Percentiles rank a stretch among this genome's conserved stretches.
Evolutionary conservation across 768 basidiomycete genomes (phyloP).

Genomic region (Tephrocybe sp.): DNA sequence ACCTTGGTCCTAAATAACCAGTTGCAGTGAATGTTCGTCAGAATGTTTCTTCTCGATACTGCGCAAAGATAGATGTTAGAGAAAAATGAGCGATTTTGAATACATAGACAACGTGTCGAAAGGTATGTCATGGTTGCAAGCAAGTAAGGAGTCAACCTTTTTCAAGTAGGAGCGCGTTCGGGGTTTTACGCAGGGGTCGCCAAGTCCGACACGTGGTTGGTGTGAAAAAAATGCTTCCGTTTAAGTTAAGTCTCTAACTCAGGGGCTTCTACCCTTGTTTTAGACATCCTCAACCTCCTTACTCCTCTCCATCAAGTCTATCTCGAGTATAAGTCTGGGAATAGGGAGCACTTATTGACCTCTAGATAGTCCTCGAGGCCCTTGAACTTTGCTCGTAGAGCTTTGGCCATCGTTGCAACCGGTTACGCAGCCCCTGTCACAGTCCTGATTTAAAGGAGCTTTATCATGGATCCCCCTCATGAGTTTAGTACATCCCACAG

Average conservation of each 20-base stretch:
- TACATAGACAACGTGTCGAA: too few species aligned
- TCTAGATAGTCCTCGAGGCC: neutral
- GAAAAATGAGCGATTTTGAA: too few species aligned
- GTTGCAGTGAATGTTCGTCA: too few species aligned
- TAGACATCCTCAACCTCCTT: constrained; percentile 15
- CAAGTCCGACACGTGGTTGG: constrained; percentile 19
- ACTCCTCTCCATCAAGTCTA: constrained; percentile 8
- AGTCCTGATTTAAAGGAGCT: constrained; percentile 6
- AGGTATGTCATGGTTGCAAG: too few species aligned
- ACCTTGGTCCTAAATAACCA: too few species aligned
- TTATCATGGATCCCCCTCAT: constrained; percentile 20
- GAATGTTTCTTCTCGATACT: too few species aligned
- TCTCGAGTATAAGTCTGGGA: neutral
- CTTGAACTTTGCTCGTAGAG: constrained; percentile 1
- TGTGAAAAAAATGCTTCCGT: constrained; percentile 27
- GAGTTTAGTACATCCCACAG: constrained; percentile 20
- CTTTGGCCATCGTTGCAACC: neutral
- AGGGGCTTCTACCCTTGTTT: constrained; percentile 22
- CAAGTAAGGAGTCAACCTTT: too few species aligned
- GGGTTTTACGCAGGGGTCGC: too few species aligned
- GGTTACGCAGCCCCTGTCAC: constrained; percentile 20
- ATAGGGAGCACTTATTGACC: constrained; percentile 1
- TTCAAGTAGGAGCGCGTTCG: too few species aligned
- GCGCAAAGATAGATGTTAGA: too few species aligned
- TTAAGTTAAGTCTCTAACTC: constrained; percentile 17